Evolutionary conservation across 805 yeast genomes (phyloP).

Genomic region (Kodamaea leandrae): DNA sequence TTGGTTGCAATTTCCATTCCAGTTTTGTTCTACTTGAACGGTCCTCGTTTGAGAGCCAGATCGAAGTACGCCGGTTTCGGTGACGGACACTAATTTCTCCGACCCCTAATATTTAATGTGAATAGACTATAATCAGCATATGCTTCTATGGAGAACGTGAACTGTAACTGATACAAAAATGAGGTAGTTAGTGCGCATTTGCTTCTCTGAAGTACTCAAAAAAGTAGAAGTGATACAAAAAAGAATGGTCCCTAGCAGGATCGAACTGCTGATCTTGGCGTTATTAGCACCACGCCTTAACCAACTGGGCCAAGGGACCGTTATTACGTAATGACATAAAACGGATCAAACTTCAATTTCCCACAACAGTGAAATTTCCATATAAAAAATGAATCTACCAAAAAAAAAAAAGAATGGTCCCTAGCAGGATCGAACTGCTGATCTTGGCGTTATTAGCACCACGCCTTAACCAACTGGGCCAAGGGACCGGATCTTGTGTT

Average conservation of each 20-base stretch:
- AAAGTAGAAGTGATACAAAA: slow-evolving; percentile 11
- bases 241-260: slow-evolving; percentile 76
- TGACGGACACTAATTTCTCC: neutral
- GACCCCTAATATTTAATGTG: no score
- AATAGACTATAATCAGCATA: no score
- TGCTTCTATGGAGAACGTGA: no score
- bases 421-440: slow-evolving; percentile 45
- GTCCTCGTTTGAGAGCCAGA: slow-evolving; percentile 44
- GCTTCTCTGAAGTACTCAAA: no score
- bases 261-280: slow-evolving; percentile 80
- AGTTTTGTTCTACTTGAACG: slow-evolving; percentile 41
- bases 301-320: slow-evolving; percentile 56
- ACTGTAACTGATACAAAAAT: no score
- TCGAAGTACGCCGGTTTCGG: slow-evolving; percentile 35
- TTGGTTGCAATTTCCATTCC: slow-evolving; percentile 48
- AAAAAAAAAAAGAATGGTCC: slow-evolving; percentile 17
- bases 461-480: slow-evolving; percentile 62
- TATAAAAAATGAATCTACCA: neutral
- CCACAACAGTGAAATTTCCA: no score
- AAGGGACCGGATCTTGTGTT: slow-evolving; percentile 37
- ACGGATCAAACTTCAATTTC: no score
- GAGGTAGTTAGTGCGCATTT: no score
- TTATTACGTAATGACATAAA: slow-evolving; percentile 12
- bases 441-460: slow-evolving; percentile 53
- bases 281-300: slow-evolving; percentile 54